Evolutionary conservation across 75 land plant species (phyloP).

Genomic region (Ceratopteris richardii): DNA sequence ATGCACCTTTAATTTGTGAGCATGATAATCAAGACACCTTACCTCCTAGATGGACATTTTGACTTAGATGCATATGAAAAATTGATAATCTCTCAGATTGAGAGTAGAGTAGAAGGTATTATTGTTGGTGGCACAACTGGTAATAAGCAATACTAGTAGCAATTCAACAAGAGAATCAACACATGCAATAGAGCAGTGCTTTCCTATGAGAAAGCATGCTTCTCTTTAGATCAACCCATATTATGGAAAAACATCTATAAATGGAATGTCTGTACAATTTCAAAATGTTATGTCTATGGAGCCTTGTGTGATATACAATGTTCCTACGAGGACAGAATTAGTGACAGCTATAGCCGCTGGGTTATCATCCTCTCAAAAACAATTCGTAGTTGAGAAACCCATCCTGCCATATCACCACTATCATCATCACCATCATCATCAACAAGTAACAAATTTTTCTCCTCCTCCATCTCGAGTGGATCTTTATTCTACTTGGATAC

Average conservation of each 20-base stretch:
- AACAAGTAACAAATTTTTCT: neutral
- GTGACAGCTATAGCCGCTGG: neutral
- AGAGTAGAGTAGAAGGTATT: slow-evolving; percentile 64
- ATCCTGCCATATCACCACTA: neutral
- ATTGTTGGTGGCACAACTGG: slow-evolving; percentile 88
- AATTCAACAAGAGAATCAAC: slow-evolving; percentile 83
- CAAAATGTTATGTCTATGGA: slow-evolving; percentile 53
- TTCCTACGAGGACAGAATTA: slow-evolving; percentile 55
- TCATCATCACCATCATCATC: neutral
- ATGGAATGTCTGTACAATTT: slow-evolving; percentile 57
- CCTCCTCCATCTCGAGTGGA: neutral
- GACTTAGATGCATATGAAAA: slow-evolving; percentile 72
- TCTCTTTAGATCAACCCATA: slow-evolving; percentile 86
- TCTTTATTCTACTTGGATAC: neutral
- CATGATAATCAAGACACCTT: slow-evolving; percentile 85
- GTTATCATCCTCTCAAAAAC: neutral
- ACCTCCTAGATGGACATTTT: slow-evolving; percentile 70
- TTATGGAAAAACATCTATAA: slow-evolving; percentile 72
- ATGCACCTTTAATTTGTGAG: too few species aligned
- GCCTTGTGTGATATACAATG: slow-evolving; percentile 73
- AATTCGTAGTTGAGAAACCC: too few species aligned
- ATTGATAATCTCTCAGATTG: slow-evolving; percentile 47
- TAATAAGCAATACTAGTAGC: slow-evolving; percentile 83
- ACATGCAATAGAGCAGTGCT: slow-evolving; percentile 83
- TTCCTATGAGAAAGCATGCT: slow-evolving; percentile 82